Evolutionary conservation across 768 basidiomycete species (phyloP).

Genomic region (Naganishia vaughanmartiniae): DNA sequence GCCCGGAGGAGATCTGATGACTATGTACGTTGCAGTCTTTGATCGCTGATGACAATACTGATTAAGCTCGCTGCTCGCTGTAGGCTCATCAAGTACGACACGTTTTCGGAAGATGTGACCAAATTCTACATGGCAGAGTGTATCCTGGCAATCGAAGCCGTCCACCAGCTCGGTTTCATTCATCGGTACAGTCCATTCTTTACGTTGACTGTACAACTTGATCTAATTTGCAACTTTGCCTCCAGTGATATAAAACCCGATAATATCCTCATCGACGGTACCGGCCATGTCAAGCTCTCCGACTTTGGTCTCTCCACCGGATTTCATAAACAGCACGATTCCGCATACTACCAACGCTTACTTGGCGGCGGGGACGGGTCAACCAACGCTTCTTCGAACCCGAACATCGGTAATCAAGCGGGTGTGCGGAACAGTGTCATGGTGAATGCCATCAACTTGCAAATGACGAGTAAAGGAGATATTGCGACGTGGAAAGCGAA

Average conservation of each 20-base stretch:
- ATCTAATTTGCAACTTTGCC: slow-evolving; percentile 23
- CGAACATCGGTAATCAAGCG: background rate
- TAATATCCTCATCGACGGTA: slow-evolving; percentile 96
- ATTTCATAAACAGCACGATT: slow-evolving; percentile 97
- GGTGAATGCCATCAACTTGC: slow-evolving; percentile 95
- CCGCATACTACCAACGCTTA: slow-evolving; percentile 86
- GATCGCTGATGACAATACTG: background rate
- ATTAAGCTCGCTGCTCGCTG: background rate
- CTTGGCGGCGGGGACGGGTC: slow-evolving; percentile 61
- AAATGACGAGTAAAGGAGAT: slow-evolving; percentile 76
- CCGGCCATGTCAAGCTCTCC: slow-evolving; percentile 94
- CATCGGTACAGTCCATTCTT: slow-evolving; percentile 67
- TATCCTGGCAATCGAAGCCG: slow-evolving; percentile 93
- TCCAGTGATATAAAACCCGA: slow-evolving; percentile 96
- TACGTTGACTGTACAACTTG: background rate
- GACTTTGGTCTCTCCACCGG: slow-evolving; percentile 99
- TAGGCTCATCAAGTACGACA: slow-evolving; percentile 92
- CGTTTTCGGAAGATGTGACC: slow-evolving; percentile 95
- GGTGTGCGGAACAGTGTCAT: slow-evolving; percentile 82
- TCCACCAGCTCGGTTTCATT: slow-evolving; percentile 95
- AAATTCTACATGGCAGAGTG: slow-evolving; percentile 99
- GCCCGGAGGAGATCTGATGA: slow-evolving; percentile 98
- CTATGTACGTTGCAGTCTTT: slow-evolving; percentile 61
- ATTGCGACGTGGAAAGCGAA: slow-evolving; percentile 99
- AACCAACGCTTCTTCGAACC: slow-evolving; percentile 53